Evolutionary conservation across 805 yeast species (phyloP).

Genomic region (Saturnispora sanitii): DNA sequence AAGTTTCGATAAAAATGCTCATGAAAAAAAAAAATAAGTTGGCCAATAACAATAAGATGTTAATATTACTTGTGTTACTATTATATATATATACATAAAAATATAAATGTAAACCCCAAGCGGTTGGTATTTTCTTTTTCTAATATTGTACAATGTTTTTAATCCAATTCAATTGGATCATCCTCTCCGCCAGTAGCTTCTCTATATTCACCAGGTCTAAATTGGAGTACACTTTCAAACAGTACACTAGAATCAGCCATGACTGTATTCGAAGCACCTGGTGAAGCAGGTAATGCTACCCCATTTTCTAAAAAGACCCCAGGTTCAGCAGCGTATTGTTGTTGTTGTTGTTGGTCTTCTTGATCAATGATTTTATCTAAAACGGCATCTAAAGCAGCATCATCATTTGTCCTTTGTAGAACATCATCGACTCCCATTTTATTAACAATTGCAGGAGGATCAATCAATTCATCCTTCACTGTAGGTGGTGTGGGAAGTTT

Average conservation of each 20-base stretch:
- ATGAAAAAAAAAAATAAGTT: too few relatives aligned
- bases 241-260: not conserved
- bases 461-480: too few relatives aligned
- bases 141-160: not conserved
- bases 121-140: too few relatives aligned
- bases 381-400: not conserved
- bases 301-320: constrained; percentile 5
- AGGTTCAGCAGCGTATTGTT: constrained; percentile 7
- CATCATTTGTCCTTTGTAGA: too few relatives aligned
- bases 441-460: too few relatives aligned
- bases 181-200: not conserved
- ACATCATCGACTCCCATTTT: too few relatives aligned
- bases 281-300: constrained; percentile 7
- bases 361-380: not conserved
- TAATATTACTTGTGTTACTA: too few relatives aligned
- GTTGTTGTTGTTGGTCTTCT: not conserved
- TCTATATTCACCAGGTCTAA: constrained; percentile 6
- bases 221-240: not conserved
- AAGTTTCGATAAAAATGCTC: too few relatives aligned
- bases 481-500: not conserved
- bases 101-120: too few relatives aligned
- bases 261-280: constrained; percentile 11
- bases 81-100: too few relatives aligned
- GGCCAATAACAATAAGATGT: too few relatives aligned
- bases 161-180: constrained; percentile 1